phyloP scores from a whole-genome alignment of 345 rosid genomes.

The Carallia pectinifolia region DNA sequence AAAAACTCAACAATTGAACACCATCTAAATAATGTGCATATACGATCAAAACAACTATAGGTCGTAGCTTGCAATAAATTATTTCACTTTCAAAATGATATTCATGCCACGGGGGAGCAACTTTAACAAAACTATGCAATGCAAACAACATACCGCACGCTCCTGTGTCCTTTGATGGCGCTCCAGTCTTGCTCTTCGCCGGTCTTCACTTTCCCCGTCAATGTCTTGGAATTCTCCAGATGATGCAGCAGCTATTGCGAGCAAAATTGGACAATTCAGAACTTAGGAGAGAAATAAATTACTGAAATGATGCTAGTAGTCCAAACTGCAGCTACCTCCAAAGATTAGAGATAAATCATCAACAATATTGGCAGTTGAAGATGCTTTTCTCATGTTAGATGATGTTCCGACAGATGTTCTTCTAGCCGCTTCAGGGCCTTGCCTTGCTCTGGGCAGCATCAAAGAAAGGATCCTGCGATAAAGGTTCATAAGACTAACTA shows the following conservation, averaged over 20 bases:
- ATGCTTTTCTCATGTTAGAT: conserved; percentile 68
- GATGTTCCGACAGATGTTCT: conserved; percentile 53
- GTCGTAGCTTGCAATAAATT: background rate
- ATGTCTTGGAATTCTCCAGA: conserved; percentile 81
- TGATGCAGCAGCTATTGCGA: conserved; percentile 45
- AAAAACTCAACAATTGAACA: conserved; percentile 17
- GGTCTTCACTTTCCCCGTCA: conserved; percentile 92
- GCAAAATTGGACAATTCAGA: conserved; percentile 23
- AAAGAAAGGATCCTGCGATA: conserved; percentile 69
- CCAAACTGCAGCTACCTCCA: conserved; percentile 54
- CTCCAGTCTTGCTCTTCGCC: conserved; percentile 87
- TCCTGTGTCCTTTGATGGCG: conserved; percentile 98
- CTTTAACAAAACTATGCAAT: conserved; percentile 12
- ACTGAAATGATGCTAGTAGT: conserved; percentile 1
- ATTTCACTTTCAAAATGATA: background rate
- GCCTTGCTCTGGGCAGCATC: conserved; percentile 58
- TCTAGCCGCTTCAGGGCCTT: conserved; percentile 63
- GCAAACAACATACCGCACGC: conserved; percentile 70
- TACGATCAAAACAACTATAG: conserved; percentile 4
- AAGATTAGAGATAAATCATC: conserved; percentile 87
- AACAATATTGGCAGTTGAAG: conserved; percentile 69
- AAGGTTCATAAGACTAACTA: conserved; percentile 18
- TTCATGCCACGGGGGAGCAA: background rate
- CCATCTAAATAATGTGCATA: background rate
- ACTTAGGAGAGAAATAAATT: background rate